Conservation (phyloP, 2,329 filamentous ascomycete species). For the Graphiopsis chlorocephala region DNA sequence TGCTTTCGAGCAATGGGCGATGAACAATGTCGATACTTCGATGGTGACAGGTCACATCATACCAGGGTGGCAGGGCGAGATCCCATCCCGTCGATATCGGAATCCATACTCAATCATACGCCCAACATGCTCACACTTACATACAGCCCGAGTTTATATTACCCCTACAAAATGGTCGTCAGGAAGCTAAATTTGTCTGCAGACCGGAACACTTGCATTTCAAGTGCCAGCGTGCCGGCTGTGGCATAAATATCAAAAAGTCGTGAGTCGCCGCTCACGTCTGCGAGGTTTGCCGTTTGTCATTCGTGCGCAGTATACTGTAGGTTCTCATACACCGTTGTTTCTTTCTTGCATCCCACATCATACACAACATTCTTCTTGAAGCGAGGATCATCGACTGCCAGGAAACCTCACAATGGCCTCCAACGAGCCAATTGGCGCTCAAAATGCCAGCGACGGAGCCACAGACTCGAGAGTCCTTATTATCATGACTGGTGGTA, state of each 20-base stretch:
- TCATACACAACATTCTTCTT: not conserved
- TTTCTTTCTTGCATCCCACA: not conserved
- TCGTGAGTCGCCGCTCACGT: not conserved
- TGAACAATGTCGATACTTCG: not conserved
- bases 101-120: not conserved
- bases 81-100: constrained; percentile 1
- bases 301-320: not conserved
- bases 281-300: not conserved
- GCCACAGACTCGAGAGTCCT: constrained; percentile 52
- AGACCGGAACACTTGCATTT: not conserved
- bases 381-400: not conserved
- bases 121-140: not conserved
- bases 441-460: constrained; percentile 32
- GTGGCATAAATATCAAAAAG: not conserved
- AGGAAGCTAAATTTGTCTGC: constrained; percentile 5
- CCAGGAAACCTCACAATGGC: not conserved
- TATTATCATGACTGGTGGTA: constrained; percentile 84
- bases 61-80: not conserved
- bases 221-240: not conserved
- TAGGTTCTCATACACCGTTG: not conserved
- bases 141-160: not conserved
- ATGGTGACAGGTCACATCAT: not conserved
- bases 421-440: not conserved
- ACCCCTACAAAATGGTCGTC: constrained; percentile 3
- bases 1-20: not conserved